phyloP scores from a whole-genome alignment of 371 early-diverging fungal genomes.

The Syncephalis fuscata region DNA sequence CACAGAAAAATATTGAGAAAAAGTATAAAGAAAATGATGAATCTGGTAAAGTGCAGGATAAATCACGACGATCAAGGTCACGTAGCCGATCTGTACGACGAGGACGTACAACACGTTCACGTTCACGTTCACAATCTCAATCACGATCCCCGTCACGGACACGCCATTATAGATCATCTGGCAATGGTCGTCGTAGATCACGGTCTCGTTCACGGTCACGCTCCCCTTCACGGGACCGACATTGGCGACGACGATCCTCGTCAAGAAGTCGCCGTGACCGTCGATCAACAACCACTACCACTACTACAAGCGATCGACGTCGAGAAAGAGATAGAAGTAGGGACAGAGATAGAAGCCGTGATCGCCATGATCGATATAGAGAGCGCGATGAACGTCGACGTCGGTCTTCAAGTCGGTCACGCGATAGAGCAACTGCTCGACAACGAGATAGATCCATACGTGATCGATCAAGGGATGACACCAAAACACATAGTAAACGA shows the following conservation, averaged over 20 bases:
- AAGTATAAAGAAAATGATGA: slow-evolving; percentile 8
- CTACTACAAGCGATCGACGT: slow-evolving; percentile 5
- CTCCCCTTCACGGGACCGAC: slow-evolving; percentile 11
- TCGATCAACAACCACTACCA: not conserved
- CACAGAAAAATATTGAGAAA: slow-evolving; percentile 9
- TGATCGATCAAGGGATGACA: slow-evolving; percentile 9
- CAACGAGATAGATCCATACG: slow-evolving; percentile 11
- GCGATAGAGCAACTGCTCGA: no score
- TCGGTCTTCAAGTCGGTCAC: no score
- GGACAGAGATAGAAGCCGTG: slow-evolving; percentile 4
- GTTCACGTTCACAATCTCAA: slow-evolving; percentile 14
- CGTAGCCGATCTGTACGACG: slow-evolving; percentile 4
- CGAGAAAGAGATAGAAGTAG: slow-evolving; percentile 7
- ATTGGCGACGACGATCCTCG: slow-evolving; percentile 5
- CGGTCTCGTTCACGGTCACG: slow-evolving; percentile 8
- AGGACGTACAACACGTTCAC: slow-evolving; percentile 10
- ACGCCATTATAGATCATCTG: slow-evolving; percentile 2
- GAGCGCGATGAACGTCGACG: no score
- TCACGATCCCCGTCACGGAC: slow-evolving; percentile 9
- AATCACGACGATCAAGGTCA: slow-evolving; percentile 9
- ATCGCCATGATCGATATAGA: no score
- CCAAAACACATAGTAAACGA: no score
- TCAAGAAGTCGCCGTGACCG: not conserved
- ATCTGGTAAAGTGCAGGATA: not conserved
- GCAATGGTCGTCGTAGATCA: slow-evolving; percentile 2